Evolutionary conservation across 1,284 basidiomycete genomes (phyloP).

Genomic region (Marasmius fiardii): DNA sequence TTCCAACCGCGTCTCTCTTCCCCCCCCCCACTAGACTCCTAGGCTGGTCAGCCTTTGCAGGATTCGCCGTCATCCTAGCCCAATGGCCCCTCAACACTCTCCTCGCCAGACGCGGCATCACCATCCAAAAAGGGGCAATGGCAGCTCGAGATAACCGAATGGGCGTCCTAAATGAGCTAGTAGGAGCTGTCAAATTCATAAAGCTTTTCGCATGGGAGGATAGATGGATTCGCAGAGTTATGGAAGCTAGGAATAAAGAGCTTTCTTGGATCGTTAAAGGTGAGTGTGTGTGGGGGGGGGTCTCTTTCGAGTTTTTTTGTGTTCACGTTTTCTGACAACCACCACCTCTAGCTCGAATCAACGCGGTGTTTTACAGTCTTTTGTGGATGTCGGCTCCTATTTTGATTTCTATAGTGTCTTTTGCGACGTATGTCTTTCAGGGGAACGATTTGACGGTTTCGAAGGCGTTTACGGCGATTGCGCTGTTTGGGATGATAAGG

Average conservation of each 20-base stretch:
- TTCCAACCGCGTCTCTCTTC: neutral
- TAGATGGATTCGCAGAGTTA: slow-evolving; percentile 60
- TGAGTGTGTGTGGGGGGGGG: slow-evolving; percentile 28
- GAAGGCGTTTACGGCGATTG: slow-evolving; percentile 71
- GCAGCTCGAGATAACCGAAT: slow-evolving; percentile 83
- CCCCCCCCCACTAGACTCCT: slow-evolving; percentile 54
- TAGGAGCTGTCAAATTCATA: slow-evolving; percentile 80
- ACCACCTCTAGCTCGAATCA: slow-evolving; percentile 49
- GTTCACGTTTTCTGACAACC: slow-evolving; percentile 3
- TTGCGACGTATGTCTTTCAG: slow-evolving; percentile 56
- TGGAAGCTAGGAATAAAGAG: slow-evolving; percentile 59
- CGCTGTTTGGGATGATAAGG: slow-evolving; percentile 71
- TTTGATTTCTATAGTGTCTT: slow-evolving; percentile 66
- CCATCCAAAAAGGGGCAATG: slow-evolving; percentile 73
- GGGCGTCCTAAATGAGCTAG: slow-evolving; percentile 82
- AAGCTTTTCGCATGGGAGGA: slow-evolving; percentile 88
- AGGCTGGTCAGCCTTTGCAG: slow-evolving; percentile 82
- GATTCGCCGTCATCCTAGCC: slow-evolving; percentile 73
- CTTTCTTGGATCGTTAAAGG: slow-evolving; percentile 71
- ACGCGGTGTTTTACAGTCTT: slow-evolving; percentile 58
- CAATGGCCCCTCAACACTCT: slow-evolving; percentile 75
- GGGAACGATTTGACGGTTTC: slow-evolving; percentile 67
- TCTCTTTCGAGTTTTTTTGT: neutral
- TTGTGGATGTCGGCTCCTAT: slow-evolving; percentile 69
- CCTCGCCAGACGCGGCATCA: slow-evolving; percentile 56